Evolutionary conservation across 1,284 basidiomycete species (phyloP).

Genomic region (Entoloma clypeatum): DNA sequence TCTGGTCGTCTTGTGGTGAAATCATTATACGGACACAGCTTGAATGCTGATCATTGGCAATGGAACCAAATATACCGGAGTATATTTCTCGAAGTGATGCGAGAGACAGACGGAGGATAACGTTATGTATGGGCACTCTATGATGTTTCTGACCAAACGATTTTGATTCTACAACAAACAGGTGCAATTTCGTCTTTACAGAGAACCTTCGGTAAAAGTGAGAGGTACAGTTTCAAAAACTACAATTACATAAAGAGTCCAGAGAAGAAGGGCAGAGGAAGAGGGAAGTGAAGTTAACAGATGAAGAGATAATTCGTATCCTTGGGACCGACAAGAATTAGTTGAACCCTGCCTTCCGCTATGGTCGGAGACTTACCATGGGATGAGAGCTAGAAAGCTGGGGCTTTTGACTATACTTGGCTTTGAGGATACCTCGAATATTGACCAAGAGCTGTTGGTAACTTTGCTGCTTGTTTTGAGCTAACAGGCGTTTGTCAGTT

Average conservation of each 20-base stretch:
- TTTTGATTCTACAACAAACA: constrained; percentile 11
- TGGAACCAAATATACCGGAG: constrained; percentile 70
- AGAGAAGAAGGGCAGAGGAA: too few species aligned
- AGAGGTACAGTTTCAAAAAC: too few species aligned
- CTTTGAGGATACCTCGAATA: constrained; percentile 57
- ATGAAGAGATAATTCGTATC: constrained; percentile 57
- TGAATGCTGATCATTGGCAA: constrained; percentile 73
- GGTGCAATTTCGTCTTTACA: neutral
- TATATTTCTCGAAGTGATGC: constrained; percentile 70
- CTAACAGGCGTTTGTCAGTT: constrained; percentile 29
- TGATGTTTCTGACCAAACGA: too few species aligned
- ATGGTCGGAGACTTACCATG: constrained; percentile 52
- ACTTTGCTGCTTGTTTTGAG: constrained; percentile 65
- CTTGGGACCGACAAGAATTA: constrained; percentile 19
- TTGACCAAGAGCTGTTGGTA: constrained; percentile 77
- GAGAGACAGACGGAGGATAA: constrained; percentile 56
- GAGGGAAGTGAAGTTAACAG: constrained; percentile 24
- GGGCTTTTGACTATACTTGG: constrained; percentile 84
- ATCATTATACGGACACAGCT: too few species aligned
- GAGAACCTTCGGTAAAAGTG: too few species aligned
- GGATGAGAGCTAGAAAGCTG: constrained; percentile 79
- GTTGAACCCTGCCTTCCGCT: neutral
- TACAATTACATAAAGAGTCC: too few species aligned
- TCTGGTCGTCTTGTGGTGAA: constrained; percentile 68
- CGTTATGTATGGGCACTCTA: constrained; percentile 17